phyloP scores from a whole-genome alignment of 306 rosid species.

The Nissolia schottii region DNA sequence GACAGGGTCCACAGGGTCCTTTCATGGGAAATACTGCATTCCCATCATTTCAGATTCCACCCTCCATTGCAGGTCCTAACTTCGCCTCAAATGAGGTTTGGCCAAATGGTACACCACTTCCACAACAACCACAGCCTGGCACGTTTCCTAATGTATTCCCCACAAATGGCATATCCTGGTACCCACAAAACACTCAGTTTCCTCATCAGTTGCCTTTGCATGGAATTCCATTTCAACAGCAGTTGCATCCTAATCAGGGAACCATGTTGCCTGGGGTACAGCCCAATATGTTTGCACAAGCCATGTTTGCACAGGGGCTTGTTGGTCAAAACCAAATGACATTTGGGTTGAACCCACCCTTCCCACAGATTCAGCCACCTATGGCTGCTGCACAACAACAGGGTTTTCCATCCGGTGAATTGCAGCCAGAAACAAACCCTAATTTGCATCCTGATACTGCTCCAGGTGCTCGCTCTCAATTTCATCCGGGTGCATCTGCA shows the following conservation, averaged over 20 bases:
- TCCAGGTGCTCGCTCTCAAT: constrained; percentile 41
- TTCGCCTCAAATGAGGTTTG: constrained; percentile 44
- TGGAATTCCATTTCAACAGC: constrained; percentile 51
- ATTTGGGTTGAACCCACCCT: constrained; percentile 43
- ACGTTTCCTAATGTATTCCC: constrained; percentile 49
- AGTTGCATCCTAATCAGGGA: constrained; percentile 33
- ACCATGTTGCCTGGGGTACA: constrained; percentile 32
- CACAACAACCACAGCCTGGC: constrained; percentile 42
- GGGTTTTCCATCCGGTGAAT: constrained; percentile 32
- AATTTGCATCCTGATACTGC: constrained; percentile 25
- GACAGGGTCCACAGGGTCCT: constrained; percentile 47
- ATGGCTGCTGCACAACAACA: constrained; percentile 24
- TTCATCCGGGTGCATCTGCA: constrained; percentile 38
- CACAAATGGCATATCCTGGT: constrained; percentile 46
- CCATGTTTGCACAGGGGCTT: constrained; percentile 38
- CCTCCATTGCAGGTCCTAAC: constrained; percentile 27
- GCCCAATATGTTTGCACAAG: constrained; percentile 39
- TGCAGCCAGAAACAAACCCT: constrained; percentile 31
- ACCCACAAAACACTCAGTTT: constrained; percentile 39
- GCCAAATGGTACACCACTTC: constrained; percentile 44
- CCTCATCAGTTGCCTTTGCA: constrained; percentile 49
- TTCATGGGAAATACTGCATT: constrained; percentile 26
- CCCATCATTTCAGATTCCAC: constrained; percentile 45
- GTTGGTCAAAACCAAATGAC: constrained; percentile 49
- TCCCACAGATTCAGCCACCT: constrained; percentile 33